Evolutionary conservation across 148 eudicot species (phyloP).

Genomic region (Persicaria tinctoria): DNA sequence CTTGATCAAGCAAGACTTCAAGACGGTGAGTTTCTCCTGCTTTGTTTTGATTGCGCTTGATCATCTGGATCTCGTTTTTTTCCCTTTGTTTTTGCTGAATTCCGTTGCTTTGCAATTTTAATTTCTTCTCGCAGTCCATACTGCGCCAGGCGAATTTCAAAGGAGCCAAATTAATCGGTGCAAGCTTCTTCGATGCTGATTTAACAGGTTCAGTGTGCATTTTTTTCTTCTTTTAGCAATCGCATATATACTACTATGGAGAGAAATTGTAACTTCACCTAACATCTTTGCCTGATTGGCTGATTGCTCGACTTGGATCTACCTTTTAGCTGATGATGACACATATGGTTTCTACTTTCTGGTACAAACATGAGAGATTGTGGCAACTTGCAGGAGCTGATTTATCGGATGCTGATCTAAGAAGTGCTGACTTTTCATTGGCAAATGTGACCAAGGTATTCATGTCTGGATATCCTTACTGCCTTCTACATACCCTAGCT

Average conservation of each 20-base stretch:
- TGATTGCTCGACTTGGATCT: neutral
- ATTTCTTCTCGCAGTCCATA: slow-evolving; percentile 52
- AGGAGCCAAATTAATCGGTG: slow-evolving; percentile 83
- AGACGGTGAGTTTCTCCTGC: slow-evolving; percentile 42
- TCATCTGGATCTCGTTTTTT: neutral
- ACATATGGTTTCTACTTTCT: neutral
- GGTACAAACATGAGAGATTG: neutral
- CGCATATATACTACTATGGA: too few species aligned
- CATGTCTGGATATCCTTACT: neutral
- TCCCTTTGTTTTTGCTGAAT: neutral
- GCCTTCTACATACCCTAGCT: too few species aligned
- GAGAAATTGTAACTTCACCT: neutral
- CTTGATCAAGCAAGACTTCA: slow-evolving; percentile 88
- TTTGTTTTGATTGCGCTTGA: neutral
- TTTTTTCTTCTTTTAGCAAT: too few species aligned
- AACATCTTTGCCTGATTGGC: neutral
- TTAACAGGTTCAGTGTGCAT: slow-evolving; percentile 54
- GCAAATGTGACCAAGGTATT: slow-evolving; percentile 80
- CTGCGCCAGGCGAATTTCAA: slow-evolving; percentile 84
- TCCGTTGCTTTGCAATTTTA: neutral
- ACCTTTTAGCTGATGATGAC: neutral
- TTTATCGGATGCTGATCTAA: slow-evolving; percentile 90
- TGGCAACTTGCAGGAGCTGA: slow-evolving; percentile 64
- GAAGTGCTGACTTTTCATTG: slow-evolving; percentile 89
- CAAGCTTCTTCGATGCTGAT: slow-evolving; percentile 99